Conservation (phyloP, 441 rosid genomes). For the Gossypium laxum region DNA sequence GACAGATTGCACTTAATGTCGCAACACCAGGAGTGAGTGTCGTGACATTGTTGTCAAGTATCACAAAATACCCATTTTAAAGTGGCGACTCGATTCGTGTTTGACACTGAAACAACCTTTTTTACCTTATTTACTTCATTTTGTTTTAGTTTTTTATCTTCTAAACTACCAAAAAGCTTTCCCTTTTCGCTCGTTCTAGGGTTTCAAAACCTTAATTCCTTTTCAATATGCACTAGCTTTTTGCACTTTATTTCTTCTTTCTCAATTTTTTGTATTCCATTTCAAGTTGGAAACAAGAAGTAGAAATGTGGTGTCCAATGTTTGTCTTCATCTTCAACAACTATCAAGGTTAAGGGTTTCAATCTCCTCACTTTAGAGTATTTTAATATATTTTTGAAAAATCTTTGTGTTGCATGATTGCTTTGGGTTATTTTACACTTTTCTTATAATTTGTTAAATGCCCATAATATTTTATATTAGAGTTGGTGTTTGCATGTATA, state of each 20-base stretch:
- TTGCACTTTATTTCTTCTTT: not conserved
- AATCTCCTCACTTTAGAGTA: not conserved
- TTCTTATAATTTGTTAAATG: no score
- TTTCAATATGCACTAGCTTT: no score
- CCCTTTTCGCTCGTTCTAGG: not conserved
- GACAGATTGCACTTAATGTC: not conserved
- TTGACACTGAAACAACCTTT: not conserved
- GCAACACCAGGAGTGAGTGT: not conserved
- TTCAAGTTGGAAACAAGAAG: not conserved
- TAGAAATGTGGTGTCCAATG: not conserved
- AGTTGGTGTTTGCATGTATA: not conserved
- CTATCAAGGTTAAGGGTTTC: not conserved
- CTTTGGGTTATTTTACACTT: not conserved
- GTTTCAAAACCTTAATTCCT: not conserved
- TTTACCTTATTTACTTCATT: not conserved
- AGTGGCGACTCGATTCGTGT: not conserved
- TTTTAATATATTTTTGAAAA: not conserved
- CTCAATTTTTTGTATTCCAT: not conserved
- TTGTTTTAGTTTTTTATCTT: no score
- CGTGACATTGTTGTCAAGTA: not conserved
- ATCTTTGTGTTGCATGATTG: not conserved
- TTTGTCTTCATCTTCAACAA: not conserved
- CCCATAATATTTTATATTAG: not conserved
- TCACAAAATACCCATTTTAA: not conserved
- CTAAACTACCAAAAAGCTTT: not conserved